These are phyloP conservation scores for Colletotrichum lini DNA, from an alignment of 2,329 filamentous ascomycete species.

Conservation along the genomic window DNA sequence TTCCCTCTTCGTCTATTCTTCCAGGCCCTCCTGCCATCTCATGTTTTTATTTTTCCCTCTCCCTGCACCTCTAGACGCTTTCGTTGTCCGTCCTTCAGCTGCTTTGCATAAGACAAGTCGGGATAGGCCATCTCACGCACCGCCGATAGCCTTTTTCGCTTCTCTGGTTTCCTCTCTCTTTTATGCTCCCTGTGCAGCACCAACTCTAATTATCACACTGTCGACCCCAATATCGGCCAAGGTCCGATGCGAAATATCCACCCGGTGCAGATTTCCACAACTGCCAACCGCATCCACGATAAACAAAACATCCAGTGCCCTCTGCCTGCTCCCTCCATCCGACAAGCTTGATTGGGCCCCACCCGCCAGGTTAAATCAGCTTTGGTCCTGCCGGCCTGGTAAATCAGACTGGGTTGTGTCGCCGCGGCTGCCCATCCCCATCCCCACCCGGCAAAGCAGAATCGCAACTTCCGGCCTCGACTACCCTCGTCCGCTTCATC, in stretches of 20 bases:
- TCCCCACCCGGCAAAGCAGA: conserved; percentile 35
- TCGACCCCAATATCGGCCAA: conserved; percentile 19
- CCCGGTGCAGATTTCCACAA: conserved; percentile 22
- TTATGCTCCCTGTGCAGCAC: neutral
- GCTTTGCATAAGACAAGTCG: neutral
- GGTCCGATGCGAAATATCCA: conserved; percentile 31
- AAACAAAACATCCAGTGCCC: neutral
- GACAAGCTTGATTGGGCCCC: conserved; percentile 21
- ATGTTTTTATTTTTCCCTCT: conserved; percentile 1
- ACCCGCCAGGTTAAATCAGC: conserved; percentile 20
- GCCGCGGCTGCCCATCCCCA: conserved; percentile 21
- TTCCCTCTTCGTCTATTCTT: neutral
- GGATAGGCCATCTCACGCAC: neutral
- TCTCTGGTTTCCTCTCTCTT: too few species aligned
- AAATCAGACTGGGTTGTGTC: conserved; percentile 32
- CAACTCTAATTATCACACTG: neutral
- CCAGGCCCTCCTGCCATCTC: conserved; percentile 11
- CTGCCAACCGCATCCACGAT: conserved; percentile 22
- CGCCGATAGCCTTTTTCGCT: conserved; percentile 1
- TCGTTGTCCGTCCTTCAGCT: neutral
- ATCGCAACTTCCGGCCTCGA: conserved; percentile 36
- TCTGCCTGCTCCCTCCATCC: neutral
- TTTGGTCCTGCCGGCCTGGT: conserved; percentile 10
- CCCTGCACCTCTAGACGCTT: conserved; percentile 4
- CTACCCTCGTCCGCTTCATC: conserved; percentile 35